A percentile compares a stretch with the other conserved stretches of the same genome.
Conservation (phyloP, 345 rosid genomes). For the Dovyalis caffra region DNA sequence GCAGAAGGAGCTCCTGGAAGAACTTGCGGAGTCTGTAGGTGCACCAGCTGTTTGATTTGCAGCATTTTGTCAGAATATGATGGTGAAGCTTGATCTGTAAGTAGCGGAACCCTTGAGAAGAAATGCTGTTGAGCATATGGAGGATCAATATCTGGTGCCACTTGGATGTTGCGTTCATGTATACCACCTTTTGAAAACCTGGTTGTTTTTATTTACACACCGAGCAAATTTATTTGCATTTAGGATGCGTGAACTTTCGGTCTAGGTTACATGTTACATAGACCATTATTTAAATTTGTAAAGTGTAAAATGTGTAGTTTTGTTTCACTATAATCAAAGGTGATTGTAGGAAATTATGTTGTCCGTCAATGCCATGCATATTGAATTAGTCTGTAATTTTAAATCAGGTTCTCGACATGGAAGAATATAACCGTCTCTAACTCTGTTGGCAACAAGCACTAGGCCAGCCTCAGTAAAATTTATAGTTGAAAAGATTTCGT, state of each 20-base stretch:
- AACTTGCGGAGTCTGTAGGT: slow-evolving; percentile 69
- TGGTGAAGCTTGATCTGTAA: background rate
- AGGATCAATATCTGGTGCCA: slow-evolving; percentile 1
- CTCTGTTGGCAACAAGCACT: too few species aligned
- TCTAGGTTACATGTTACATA: background rate
- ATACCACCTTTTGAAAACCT: background rate
- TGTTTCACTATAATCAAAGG: background rate
- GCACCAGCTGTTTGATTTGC: slow-evolving; percentile 39
- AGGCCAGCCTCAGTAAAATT: too few species aligned
- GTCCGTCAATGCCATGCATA: background rate
- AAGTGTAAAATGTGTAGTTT: too few species aligned
- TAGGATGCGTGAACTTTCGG: background rate
- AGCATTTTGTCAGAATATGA: background rate
- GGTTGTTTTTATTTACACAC: background rate
- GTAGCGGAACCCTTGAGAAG: background rate
- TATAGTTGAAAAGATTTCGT: too few species aligned
- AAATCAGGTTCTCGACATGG: too few species aligned
- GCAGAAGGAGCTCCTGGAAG: slow-evolving; percentile 86
- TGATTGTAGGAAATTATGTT: background rate
- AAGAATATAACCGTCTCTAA: too few species aligned
- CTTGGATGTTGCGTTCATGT: too few species aligned
- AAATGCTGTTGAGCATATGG: background rate
- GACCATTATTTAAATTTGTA: background rate
- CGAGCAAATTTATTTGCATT: background rate
- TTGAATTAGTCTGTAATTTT: too few species aligned